A percentile compares a stretch with the other conserved stretches of the same genome.
These are phyloP conservation scores for Glycine latifolia DNA, from an alignment of 306 rosid genomes.

Conservation along the genomic window DNA sequence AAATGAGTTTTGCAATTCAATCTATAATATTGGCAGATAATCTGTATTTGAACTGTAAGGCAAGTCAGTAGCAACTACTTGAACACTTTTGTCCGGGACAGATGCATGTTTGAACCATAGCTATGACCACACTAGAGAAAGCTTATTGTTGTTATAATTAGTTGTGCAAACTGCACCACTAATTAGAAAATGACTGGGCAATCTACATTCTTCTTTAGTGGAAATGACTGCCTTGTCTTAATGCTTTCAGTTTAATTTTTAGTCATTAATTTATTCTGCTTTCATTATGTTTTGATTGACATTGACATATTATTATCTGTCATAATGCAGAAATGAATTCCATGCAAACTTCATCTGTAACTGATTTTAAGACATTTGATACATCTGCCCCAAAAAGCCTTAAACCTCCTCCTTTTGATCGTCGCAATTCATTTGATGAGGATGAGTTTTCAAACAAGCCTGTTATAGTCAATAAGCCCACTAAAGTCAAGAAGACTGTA, in stretches of 20 bases:
- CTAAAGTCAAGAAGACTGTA: slow-evolving; percentile 61
- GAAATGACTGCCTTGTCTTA: background rate
- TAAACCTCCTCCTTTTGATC: slow-evolving; percentile 96
- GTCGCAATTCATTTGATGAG: slow-evolving; percentile 81
- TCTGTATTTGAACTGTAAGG: background rate
- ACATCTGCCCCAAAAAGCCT: slow-evolving; percentile 65
- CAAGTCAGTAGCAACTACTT: slow-evolving; percentile 26
- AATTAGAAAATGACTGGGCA: background rate
- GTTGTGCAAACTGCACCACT: background rate
- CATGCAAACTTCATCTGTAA: slow-evolving; percentile 57
- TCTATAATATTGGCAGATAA: background rate
- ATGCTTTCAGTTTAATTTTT: slow-evolving; percentile 26
- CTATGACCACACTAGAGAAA: slow-evolving; percentile 5
- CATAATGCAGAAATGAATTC: slow-evolving; percentile 78
- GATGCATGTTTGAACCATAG: slow-evolving; percentile 3
- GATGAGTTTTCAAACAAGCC: slow-evolving; percentile 72
- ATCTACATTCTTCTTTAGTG: too few species aligned
- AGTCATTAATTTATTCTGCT: slow-evolving; percentile 10
- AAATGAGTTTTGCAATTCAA: background rate
- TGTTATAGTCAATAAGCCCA: slow-evolving; percentile 53
- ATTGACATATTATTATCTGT: slow-evolving; percentile 33
- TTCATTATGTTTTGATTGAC: slow-evolving; percentile 1
- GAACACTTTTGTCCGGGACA: background rate
- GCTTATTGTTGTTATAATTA: slow-evolving; percentile 2
- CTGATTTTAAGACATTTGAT: slow-evolving; percentile 72